These are phyloP conservation scores for Obelidium mucronatum DNA, from an alignment of 192 early-diverging fungal genomes.

Conservation along the genomic window DNA sequence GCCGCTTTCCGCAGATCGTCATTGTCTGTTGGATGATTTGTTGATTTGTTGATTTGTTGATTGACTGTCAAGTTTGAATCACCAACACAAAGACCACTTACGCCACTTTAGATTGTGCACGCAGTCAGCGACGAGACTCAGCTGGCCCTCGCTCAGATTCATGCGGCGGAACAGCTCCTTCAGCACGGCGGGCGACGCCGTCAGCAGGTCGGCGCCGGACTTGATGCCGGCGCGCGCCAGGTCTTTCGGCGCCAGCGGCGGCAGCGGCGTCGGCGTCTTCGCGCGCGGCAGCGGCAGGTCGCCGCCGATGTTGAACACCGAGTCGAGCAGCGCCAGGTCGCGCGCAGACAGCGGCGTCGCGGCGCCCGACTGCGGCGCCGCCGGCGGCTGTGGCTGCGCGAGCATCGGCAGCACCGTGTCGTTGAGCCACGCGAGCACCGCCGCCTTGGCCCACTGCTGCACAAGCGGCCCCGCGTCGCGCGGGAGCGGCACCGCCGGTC, in stretches of 20 bases:
- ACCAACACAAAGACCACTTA: neutral
- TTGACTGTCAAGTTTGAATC: neutral
- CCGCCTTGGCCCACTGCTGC: neutral
- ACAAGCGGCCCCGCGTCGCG: neutral
- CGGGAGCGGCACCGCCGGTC: neutral
- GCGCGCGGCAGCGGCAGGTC: neutral
- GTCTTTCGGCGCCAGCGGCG: neutral
- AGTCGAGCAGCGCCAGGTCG: slow-evolving; percentile 16
- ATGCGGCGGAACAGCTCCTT: neutral
- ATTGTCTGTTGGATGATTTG: neutral
- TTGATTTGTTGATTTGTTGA: neutral
- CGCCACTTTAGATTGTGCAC: slow-evolving; percentile 7
- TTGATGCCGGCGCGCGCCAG: slow-evolving; percentile 1
- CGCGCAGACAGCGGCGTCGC: neutral
- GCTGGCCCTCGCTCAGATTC: neutral
- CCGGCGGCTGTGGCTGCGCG: neutral
- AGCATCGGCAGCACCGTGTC: slow-evolving; percentile 1
- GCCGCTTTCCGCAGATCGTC: neutral
- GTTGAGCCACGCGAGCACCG: slow-evolving; percentile 11
- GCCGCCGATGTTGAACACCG: slow-evolving; percentile 32
- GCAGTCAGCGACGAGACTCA: neutral
- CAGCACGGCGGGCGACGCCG: neutral
- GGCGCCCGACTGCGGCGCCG: neutral
- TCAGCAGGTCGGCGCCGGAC: slow-evolving; percentile 6
- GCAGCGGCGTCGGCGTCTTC: neutral